phyloP scores from a whole-genome alignment of 176 grass and related monocot species.

The Bothriochloa decipiens region DNA sequence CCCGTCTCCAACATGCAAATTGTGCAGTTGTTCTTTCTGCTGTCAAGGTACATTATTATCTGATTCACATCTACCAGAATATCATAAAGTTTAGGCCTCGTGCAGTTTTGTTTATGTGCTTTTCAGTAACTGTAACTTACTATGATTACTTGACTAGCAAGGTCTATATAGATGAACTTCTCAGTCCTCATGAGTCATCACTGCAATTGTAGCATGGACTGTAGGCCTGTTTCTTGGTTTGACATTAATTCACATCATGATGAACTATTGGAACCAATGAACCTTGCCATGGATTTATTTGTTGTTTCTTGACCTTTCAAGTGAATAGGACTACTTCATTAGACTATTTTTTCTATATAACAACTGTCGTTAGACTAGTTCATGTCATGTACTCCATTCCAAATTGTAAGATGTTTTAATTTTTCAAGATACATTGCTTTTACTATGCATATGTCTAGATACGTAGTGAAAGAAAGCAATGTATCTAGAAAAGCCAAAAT shows the following conservation, averaged over 20 bases:
- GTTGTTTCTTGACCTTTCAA: conserved; percentile 11
- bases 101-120: conserved; percentile 28
- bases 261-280: background rate
- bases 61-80: conserved; percentile 24
- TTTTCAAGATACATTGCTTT: background rate
- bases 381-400: background rate
- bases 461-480: background rate
- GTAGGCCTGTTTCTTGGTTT: conserved; percentile 12
- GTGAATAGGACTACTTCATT: conserved; percentile 7
- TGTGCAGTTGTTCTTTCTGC: conserved; percentile 99
- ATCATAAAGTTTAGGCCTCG: background rate
- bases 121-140: conserved; percentile 30
- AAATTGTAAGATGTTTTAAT: background rate
- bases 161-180: conserved; percentile 17
- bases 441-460: background rate
- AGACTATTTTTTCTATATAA: background rate
- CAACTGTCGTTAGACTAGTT: background rate
- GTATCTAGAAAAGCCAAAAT: background rate
- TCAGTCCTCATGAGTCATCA: background rate
- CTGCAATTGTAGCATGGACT: conserved; percentile 22
- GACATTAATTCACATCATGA: background rate
- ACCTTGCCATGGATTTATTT: background rate
- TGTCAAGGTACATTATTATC: conserved; percentile 72
- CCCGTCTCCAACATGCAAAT: conserved; percentile 99
- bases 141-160: background rate